Percentiles rank a stretch among this genome's conserved stretches.
phyloP scores from a whole-genome alignment of 441 rosid species.

The Cnidoscolus chayamansa region DNA sequence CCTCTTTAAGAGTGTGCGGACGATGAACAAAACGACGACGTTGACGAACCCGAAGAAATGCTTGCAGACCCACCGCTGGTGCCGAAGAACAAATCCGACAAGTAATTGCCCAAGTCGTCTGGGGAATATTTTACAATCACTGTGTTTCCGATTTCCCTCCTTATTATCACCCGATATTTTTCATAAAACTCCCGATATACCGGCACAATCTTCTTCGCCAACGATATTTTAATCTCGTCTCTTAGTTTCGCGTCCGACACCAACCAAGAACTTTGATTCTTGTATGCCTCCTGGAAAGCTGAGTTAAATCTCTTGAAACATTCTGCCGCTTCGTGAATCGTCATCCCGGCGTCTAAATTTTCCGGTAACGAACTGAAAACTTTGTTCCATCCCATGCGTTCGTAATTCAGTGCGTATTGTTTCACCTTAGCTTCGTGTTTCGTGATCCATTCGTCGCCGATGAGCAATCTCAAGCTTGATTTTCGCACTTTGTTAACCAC shows the following conservation, averaged over 20 bases:
- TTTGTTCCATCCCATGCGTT: conserved; percentile 63
- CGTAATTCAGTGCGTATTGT: conserved; percentile 63
- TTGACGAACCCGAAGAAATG: conserved; percentile 33
- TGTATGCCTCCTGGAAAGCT: conserved; percentile 55
- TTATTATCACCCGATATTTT: conserved; percentile 21
- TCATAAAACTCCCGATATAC: conserved; percentile 43
- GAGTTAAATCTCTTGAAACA: conserved; percentile 45
- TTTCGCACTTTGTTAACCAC: conserved; percentile 53
- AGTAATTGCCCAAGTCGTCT: conserved; percentile 64
- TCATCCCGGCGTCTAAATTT: conserved; percentile 27
- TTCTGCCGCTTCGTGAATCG: conserved; percentile 30
- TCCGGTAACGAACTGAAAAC: conserved; percentile 45
- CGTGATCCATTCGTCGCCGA: conserved; percentile 66
- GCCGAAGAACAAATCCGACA: conserved; percentile 56
- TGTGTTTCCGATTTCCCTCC: conserved; percentile 17
- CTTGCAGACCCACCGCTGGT: conserved; percentile 37
- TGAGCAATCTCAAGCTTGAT: conserved; percentile 44
- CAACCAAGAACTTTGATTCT: conserved; percentile 57
- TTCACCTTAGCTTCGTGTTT: conserved; percentile 57
- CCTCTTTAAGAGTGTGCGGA: conserved; percentile 14
- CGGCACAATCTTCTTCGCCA: conserved; percentile 42
- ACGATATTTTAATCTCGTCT: conserved; percentile 52
- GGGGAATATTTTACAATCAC: conserved; percentile 52
- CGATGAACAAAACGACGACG: conserved; percentile 18
- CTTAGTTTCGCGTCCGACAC: conserved; percentile 55